Evolutionary conservation across 208 protist genomes (phyloP).

Genomic region (Sergeia podlipaevii): DNA sequence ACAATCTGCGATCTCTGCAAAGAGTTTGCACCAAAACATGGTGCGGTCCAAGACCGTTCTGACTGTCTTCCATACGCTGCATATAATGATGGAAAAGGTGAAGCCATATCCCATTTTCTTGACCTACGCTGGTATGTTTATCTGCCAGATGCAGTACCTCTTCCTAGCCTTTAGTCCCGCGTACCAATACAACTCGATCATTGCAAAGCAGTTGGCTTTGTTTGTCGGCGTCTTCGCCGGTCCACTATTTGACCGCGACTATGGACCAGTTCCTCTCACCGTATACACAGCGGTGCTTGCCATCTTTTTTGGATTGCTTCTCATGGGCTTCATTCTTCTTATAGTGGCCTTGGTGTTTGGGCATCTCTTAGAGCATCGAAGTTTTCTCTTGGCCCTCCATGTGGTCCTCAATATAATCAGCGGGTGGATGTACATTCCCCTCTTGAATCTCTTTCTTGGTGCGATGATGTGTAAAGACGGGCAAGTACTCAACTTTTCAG

Average conservation of each 20-base stretch:
- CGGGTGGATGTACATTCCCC: constrained; percentile 10
- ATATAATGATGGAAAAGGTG: neutral
- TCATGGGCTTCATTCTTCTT: neutral
- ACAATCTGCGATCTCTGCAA: constrained; percentile 4
- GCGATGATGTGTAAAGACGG: constrained; percentile 6
- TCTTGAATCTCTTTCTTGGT: constrained; percentile 14
- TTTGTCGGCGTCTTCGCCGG: constrained; percentile 7
- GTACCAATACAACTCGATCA: neutral
- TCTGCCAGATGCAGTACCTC: constrained; percentile 7
- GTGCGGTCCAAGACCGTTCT: neutral
- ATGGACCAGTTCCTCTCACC: constrained; percentile 2
- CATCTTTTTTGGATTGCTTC: neutral
- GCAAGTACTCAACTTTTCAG: constrained; percentile 5
- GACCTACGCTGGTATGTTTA: neutral
- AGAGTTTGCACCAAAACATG: constrained; percentile 3
- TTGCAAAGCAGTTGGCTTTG: neutral
- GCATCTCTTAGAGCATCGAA: neutral
- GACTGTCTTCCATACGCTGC: constrained; percentile 1
- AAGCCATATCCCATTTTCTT: constrained; percentile 4
- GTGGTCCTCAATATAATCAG: constrained; percentile 2
- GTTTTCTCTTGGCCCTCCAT: neutral
- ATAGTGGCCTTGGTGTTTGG: constrained; percentile 1
- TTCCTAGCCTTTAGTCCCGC: constrained; percentile 1
- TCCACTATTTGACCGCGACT: constrained; percentile 10
- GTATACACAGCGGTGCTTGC: constrained; percentile 6